A percentile compares a stretch with the other conserved stretches of the same genome.
Evolutionary conservation across 169 alveolate genomes (phyloP).

Genomic region (Eimeria sp.): DNA sequence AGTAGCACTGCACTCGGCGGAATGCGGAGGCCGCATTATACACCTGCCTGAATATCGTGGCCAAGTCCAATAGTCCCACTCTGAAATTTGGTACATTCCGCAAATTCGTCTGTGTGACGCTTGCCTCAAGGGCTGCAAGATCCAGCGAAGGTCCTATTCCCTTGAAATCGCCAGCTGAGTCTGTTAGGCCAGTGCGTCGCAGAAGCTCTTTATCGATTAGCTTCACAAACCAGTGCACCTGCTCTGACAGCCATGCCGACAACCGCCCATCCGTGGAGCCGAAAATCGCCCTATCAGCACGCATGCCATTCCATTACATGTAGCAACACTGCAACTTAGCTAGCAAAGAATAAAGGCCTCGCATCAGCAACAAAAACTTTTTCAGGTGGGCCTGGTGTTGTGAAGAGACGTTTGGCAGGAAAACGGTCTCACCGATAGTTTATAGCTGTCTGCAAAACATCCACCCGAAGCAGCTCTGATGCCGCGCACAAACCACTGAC

Average conservation of each 20-base stretch:
- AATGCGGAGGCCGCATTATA: slow-evolving; percentile 47
- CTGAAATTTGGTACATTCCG: background rate
- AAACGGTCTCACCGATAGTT: slow-evolving; percentile 44
- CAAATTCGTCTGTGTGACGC: background rate
- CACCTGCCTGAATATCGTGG: slow-evolving; percentile 57
- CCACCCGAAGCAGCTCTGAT: slow-evolving; percentile 69
- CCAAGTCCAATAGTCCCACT: slow-evolving; percentile 44
- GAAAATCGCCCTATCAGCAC: slow-evolving; percentile 53
- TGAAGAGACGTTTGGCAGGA: background rate
- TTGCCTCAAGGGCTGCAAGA: slow-evolving; percentile 28
- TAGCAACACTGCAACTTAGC: background rate
- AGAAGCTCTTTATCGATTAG: slow-evolving; percentile 15
- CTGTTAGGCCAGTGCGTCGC: slow-evolving; percentile 1
- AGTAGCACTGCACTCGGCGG: slow-evolving; percentile 56
- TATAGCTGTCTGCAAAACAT: slow-evolving; percentile 55
- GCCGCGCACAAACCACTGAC: slow-evolving; percentile 72
- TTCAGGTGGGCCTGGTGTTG: background rate
- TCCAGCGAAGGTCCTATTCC: background rate
- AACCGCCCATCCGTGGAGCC: slow-evolving; percentile 59
- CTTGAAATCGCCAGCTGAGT: background rate
- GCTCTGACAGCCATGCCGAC: slow-evolving; percentile 70
- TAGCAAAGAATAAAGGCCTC: background rate
- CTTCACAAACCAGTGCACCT: slow-evolving; percentile 72
- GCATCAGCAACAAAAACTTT: background rate
- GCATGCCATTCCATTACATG: background rate